Evolutionary conservation across 768 basidiomycete genomes (phyloP).

Genomic region (Hemileccinum rubropunctum): DNA sequence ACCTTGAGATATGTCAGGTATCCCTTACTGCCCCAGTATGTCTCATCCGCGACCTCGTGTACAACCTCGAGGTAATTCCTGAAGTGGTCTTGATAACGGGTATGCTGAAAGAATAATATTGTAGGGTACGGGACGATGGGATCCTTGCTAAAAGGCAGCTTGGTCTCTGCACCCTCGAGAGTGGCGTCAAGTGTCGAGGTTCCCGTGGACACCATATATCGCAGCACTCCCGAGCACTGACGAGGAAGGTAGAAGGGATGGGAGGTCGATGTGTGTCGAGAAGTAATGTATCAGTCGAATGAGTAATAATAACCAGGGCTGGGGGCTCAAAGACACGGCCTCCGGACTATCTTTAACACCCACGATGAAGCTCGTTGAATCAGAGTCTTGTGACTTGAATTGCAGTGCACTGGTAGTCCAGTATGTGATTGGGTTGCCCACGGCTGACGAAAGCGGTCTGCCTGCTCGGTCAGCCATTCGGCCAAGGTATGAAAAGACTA

Average conservation of each 20-base stretch:
- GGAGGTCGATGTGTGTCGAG: not conserved
- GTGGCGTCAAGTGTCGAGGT: conserved; percentile 6
- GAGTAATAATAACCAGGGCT: conserved; percentile 8
- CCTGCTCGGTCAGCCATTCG: not conserved
- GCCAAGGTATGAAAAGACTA: too few species aligned
- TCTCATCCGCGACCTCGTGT: conserved; percentile 27
- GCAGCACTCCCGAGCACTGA: not conserved
- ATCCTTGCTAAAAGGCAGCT: not conserved
- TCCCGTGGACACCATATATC: conserved; percentile 5
- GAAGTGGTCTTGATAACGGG: conserved; percentile 32
- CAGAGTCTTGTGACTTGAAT: not conserved
- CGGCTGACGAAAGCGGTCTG: not conserved
- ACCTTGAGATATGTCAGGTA: conserved; percentile 25
- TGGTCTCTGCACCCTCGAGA: conserved; percentile 9
- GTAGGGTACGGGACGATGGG: conserved; percentile 23
- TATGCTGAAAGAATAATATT: conserved; percentile 43
- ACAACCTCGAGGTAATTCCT: conserved; percentile 27
- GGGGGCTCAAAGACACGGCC: not conserved
- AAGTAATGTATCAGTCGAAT: not conserved
- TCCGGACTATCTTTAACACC: not conserved
- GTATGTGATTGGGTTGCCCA: not conserved
- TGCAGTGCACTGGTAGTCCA: not conserved
- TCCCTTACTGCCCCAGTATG: conserved; percentile 25
- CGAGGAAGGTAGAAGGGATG: not conserved
- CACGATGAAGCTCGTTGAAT: not conserved